A percentile compares a stretch with the other conserved stretches of the same genome.
These are phyloP conservation scores for Sporothrix pallida DNA, from an alignment of 2,329 filamentous ascomycete genomes.

Conservation along the genomic window DNA sequence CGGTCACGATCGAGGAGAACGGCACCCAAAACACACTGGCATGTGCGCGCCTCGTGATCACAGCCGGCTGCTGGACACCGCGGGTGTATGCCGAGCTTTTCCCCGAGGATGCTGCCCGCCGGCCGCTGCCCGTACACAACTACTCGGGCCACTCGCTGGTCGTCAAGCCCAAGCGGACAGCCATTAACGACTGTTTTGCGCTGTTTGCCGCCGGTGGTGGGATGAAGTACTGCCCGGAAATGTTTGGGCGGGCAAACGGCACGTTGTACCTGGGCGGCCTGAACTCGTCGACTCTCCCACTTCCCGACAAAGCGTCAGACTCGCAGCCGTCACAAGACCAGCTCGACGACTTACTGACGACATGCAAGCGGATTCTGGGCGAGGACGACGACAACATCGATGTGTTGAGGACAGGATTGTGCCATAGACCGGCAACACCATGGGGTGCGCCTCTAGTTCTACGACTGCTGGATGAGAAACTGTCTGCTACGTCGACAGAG, in stretches of 20 bases:
- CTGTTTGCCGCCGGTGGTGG: conserved; percentile 66
- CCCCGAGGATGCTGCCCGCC: conserved; percentile 47
- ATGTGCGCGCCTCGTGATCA: conserved; percentile 69
- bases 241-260: conserved; percentile 69
- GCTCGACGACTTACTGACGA: conserved; percentile 56
- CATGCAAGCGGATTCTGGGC: conserved; percentile 57
- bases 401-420: conserved; percentile 67
- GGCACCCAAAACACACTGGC: conserved; percentile 57
- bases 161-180: conserved; percentile 52
- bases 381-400: conserved; percentile 57
- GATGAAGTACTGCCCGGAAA: conserved; percentile 69
- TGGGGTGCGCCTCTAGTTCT: conserved; percentile 68
- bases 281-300: conserved; percentile 64
- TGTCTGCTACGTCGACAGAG: conserved; percentile 48
- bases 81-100: conserved; percentile 70
- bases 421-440: conserved; percentile 73
- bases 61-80: conserved; percentile 74
- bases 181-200: conserved; percentile 63
- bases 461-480: conserved; percentile 59
- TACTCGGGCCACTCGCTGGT: conserved; percentile 77
- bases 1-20: conserved; percentile 48
- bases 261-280: conserved; percentile 77
- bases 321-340: conserved; percentile 54
- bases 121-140: conserved; percentile 62
- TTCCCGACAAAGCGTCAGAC: conserved; percentile 63